Conservation (phyloP, 2,329 filamentous ascomycete species). For the Ophiostoma ips region DNA sequence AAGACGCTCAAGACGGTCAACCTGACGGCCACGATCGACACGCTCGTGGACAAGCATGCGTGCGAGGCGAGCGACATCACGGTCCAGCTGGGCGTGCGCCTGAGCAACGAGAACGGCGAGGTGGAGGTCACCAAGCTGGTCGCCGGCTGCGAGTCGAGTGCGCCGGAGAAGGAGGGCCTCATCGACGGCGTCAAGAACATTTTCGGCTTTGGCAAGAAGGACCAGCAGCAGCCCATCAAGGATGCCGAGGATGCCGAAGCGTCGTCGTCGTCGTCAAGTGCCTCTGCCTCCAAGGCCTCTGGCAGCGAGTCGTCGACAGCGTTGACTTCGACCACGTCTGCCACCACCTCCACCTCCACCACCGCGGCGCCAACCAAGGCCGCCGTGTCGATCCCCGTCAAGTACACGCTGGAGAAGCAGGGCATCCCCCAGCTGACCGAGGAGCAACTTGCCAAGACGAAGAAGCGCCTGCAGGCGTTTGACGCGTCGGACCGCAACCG, state of each 20-base stretch:
- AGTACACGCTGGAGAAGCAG: slow-evolving; percentile 33
- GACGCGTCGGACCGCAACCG: slow-evolving; percentile 72
- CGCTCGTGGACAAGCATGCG: slow-evolving; percentile 64
- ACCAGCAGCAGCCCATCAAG: slow-evolving; percentile 62
- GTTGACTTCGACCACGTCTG: slow-evolving; percentile 7
- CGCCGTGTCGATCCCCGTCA: slow-evolving; percentile 39
- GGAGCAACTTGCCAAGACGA: slow-evolving; percentile 35
- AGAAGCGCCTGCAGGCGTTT: slow-evolving; percentile 68
- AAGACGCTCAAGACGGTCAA: slow-evolving; percentile 65
- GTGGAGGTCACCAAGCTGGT: slow-evolving; percentile 64
- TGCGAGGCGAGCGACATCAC: slow-evolving; percentile 65
- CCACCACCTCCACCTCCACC: slow-evolving; percentile 8
- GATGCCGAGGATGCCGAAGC: slow-evolving; percentile 34
- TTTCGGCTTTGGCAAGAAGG: slow-evolving; percentile 84
- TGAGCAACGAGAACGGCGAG: slow-evolving; percentile 61
- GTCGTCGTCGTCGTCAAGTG: slow-evolving; percentile 17
- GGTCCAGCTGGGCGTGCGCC: slow-evolving; percentile 63
- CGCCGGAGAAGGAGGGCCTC: slow-evolving; percentile 58
- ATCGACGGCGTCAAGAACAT: slow-evolving; percentile 93
- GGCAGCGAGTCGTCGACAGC: slow-evolving; percentile 13
- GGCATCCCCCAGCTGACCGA: slow-evolving; percentile 37
- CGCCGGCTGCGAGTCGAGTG: slow-evolving; percentile 74
- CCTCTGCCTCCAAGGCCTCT: slow-evolving; percentile 21
- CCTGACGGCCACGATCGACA: slow-evolving; percentile 66
- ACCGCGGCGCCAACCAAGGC: slow-evolving; percentile 41